Percentiles rank a stretch among this genome's conserved stretches.
Conservation (phyloP, 2,329 filamentous ascomycete genomes). For the Penicillium corylophilum region DNA sequence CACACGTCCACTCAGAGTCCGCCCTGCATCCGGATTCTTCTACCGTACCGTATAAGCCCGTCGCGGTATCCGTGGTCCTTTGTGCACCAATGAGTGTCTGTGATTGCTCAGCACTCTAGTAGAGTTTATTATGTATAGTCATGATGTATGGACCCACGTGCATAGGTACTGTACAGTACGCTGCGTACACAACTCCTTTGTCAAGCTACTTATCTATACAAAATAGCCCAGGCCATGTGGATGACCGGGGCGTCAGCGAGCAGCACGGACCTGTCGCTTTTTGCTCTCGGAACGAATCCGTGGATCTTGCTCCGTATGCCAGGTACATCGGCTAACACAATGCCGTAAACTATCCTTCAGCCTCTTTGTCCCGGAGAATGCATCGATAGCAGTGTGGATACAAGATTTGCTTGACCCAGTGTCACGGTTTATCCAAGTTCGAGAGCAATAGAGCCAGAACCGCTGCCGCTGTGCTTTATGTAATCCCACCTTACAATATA, state of each 20-base stretch:
- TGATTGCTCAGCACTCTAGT: background rate
- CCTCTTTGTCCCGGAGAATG: slow-evolving; percentile 4
- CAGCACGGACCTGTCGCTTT: slow-evolving; percentile 1
- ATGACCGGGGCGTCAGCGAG: background rate
- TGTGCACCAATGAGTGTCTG: background rate
- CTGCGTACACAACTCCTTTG: no score
- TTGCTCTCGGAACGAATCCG: background rate
- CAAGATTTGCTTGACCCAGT: no score
- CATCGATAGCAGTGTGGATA: slow-evolving; percentile 44
- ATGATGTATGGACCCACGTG: background rate
- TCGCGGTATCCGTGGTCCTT: background rate
- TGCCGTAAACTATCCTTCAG: slow-evolving; percentile 4
- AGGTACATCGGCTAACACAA: slow-evolving; percentile 8
- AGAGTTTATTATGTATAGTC: background rate
- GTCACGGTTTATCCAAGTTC: no score
- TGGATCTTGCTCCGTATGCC: slow-evolving; percentile 3
- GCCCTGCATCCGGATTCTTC: background rate
- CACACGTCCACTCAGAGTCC: background rate
- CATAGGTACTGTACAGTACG: no score
- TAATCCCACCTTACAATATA: background rate
- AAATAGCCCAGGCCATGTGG: no score
- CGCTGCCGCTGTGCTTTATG: no score
- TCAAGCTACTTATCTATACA: no score
- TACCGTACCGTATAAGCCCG: background rate
- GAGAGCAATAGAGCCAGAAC: no score